Base-by-base conservation (phyloP, 441 rosid genomes). In the Dalechampia spathulata region DNA sequence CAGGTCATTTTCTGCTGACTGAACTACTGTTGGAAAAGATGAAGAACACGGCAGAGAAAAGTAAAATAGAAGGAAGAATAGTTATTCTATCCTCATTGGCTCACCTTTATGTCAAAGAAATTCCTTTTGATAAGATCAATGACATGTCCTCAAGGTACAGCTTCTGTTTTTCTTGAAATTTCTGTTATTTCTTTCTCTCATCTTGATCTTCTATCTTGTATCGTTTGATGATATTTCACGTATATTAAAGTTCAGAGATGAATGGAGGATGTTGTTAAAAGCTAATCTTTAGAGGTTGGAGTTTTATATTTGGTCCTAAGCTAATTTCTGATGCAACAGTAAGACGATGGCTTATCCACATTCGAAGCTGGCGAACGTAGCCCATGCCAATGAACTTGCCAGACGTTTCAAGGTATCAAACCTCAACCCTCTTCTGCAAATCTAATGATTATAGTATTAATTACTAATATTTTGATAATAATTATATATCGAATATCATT, bases 1-100 rank as follows among this genome's bases (percentile, higher is more conserved):
- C 77, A 76, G 80, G 80, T 8, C 80, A 73, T 64, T 76, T 72
- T 58, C 75, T 76, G 48, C 40, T 73, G 57, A 73, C 81, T 13
- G 67, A 60, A 34, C 73, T 73, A 21, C 28, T 76, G 40, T 43
- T 73, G 60, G 74, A 72, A 19, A 76, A 65, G 38, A 73, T 76
- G 75, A 73, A 68, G 60, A 67, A 45, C 14, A 72, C 81, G 6
- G 69, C 75, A 2, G 27, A 39, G 15, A 55, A 49, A 55, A 73
- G 67, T 42, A 58, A 47, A 16, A 51, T 21, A 58, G 74, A 76
- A 51, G 78, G 81, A 27, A 70, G 58, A 20, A 52, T 52, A 22
- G 12, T 52, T 26, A 52, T 20, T 2, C 30, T 52, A 5, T 36
- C 57, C 20, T 52, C 57, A 36, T 0, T 10, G 1, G 43, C 5